Percentiles rank a stretch among this genome's conserved stretches.
These are phyloP conservation scores for Catharanthus roseus DNA, from an alignment of 257 asterid species.

Conservation along the genomic window DNA sequence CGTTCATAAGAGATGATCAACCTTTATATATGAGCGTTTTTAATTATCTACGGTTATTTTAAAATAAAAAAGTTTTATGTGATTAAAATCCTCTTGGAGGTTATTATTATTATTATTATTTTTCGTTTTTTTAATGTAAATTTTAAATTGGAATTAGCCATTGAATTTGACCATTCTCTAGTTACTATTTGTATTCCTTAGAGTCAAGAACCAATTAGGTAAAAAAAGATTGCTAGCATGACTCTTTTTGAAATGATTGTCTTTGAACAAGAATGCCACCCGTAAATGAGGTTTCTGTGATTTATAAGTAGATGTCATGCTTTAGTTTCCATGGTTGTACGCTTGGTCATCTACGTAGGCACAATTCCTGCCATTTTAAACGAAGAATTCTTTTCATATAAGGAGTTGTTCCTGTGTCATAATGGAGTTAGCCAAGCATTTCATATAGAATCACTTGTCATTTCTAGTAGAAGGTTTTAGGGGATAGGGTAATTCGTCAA, in stretches of 20 bases:
- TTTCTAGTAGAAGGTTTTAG: not conserved
- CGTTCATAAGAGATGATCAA: not conserved
- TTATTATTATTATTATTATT: not conserved
- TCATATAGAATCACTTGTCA: not conserved
- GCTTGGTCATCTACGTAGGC: not conserved
- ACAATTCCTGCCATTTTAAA: not conserved
- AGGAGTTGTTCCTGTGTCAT: not conserved
- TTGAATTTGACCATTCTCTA: not conserved
- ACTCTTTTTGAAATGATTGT: not conserved
- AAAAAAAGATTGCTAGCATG: not conserved
- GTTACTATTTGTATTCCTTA: not conserved
- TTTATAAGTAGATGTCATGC: not conserved
- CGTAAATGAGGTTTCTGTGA: not conserved
- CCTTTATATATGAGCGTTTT: not conserved
- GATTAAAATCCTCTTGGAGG: not conserved
- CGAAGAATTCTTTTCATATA: not conserved
- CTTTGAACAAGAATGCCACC: not conserved
- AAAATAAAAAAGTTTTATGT: not conserved
- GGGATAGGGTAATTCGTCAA: not conserved
- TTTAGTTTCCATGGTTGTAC: not conserved
- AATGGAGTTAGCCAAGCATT: not conserved
- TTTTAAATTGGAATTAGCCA: no score
- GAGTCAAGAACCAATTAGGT: not conserved
- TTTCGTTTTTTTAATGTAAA: no score
- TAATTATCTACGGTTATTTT: not conserved